phyloP scores from a whole-genome alignment of 441 rosid genomes.

The Kokia cookei region DNA sequence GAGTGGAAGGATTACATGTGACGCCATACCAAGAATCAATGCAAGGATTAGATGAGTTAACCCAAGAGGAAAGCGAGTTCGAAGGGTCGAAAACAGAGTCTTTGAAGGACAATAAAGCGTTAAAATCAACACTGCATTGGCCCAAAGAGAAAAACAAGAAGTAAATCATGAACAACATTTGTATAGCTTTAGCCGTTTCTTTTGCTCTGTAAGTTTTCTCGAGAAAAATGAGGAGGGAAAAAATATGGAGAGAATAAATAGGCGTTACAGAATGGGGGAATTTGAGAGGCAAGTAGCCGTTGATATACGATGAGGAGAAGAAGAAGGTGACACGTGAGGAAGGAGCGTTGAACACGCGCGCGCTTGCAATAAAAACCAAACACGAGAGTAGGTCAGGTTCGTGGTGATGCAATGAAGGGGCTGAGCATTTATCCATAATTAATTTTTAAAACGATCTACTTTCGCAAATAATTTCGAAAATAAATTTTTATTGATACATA shows the following conservation, averaged over 20 bases:
- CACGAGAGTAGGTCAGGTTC: constrained; percentile 1
- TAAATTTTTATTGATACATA: too few relatives aligned
- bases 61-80: constrained; percentile 6
- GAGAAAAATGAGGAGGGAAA: neutral
- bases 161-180: neutral
- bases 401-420: neutral
- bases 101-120: neutral
- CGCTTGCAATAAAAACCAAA: neutral
- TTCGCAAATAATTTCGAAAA: too few relatives aligned
- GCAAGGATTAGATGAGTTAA: constrained; percentile 5
- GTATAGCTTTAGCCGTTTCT: neutral
- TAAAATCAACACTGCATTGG: constrained; percentile 2
- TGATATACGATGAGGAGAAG: neutral
- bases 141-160: constrained; percentile 2
- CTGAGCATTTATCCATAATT: neutral
- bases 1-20: neutral
- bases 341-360: neutral
- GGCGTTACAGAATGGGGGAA: neutral
- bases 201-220: neutral
- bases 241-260: neutral
- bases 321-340: constrained; percentile 1
- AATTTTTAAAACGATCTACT: too few relatives aligned
- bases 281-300: neutral
- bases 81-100: constrained; percentile 6
- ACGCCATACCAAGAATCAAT: constrained; percentile 7